These are phyloP conservation scores for Pezicula carpinea DNA, from an alignment of 2,329 filamentous ascomycete species.

Conservation along the genomic window DNA sequence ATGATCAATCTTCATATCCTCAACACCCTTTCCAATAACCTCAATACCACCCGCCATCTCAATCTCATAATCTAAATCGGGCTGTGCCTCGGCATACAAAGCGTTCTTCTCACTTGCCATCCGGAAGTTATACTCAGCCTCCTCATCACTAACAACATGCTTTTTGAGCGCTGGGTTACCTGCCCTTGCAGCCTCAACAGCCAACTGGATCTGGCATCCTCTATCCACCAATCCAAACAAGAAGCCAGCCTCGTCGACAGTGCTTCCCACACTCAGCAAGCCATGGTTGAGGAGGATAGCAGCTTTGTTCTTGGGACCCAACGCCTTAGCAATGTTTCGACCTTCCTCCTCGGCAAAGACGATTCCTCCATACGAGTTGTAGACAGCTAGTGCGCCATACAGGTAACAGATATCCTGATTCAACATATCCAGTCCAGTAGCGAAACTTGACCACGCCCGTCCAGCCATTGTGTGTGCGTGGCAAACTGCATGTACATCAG, in stretches of 20 bases:
- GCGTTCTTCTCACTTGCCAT: conserved; percentile 43
- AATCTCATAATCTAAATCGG: conserved; percentile 42
- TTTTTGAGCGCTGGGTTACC: conserved; percentile 43
- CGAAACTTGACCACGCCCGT: conserved; percentile 65
- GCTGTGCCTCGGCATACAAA: conserved; percentile 42
- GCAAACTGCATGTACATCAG: conserved; percentile 61
- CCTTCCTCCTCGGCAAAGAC: conserved; percentile 62
- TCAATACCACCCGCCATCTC: conserved; percentile 32
- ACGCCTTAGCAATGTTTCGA: conserved; percentile 54
- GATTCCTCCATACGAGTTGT: conserved; percentile 59
- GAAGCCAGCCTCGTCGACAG: conserved; percentile 71
- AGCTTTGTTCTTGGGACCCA: conserved; percentile 53
- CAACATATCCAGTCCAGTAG: conserved; percentile 62
- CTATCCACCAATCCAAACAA: conserved; percentile 65
- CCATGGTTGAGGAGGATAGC: conserved; percentile 69
- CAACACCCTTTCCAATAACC: conserved; percentile 26
- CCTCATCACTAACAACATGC: conserved; percentile 49
- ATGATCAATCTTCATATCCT: conserved; percentile 24
- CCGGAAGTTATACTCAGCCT: conserved; percentile 46
- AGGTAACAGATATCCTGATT: conserved; percentile 64
- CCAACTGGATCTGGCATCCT: conserved; percentile 63
- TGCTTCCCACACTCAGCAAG: conserved; percentile 63
- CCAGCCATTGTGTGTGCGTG: conserved; percentile 65
- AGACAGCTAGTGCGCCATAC: conserved; percentile 60
- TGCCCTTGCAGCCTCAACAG: conserved; percentile 61